These are phyloP conservation scores for Hypoxylon sp. DNA, from an alignment of 2,329 filamentous ascomycete genomes.

Conservation along the genomic window DNA sequence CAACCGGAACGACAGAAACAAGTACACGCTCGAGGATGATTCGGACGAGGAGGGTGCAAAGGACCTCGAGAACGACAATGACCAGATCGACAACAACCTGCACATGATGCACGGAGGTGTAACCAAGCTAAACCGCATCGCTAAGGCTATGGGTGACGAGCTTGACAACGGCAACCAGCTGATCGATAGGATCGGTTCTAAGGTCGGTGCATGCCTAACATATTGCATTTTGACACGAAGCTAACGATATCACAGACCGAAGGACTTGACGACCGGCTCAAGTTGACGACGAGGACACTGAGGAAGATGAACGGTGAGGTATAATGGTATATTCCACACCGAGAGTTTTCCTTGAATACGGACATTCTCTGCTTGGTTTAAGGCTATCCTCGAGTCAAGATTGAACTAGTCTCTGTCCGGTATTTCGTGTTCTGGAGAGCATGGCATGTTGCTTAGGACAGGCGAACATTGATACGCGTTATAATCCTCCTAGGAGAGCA, in stretches of 20 bases:
- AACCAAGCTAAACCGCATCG: slow-evolving; percentile 74
- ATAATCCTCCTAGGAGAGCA: background rate
- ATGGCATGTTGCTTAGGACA: background rate
- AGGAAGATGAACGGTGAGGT: background rate
- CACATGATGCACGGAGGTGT: slow-evolving; percentile 74
- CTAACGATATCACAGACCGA: slow-evolving; percentile 68
- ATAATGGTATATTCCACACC: background rate
- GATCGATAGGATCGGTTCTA: slow-evolving; percentile 78
- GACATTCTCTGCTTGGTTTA: background rate
- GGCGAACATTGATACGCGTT: background rate
- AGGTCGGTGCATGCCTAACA: slow-evolving; percentile 62
- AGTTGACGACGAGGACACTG: slow-evolving; percentile 36
- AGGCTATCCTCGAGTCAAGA: background rate
- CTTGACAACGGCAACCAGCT: slow-evolving; percentile 77
- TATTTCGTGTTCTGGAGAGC: background rate
- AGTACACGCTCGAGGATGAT: slow-evolving; percentile 82
- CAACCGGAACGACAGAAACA: slow-evolving; percentile 46
- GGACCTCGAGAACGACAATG: slow-evolving; percentile 65
- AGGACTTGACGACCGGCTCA: slow-evolving; percentile 62
- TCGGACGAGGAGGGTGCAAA: slow-evolving; percentile 45
- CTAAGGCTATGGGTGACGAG: slow-evolving; percentile 76
- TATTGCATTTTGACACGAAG: slow-evolving; percentile 3
- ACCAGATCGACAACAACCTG: slow-evolving; percentile 72
- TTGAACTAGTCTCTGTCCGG: background rate
- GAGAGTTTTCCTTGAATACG: background rate